Evolutionary conservation across 2,329 filamentous ascomycete genomes (phyloP), one percentile per base, ranked within the genome.

Genomic region (Trematosphaeria pertusa): DNA sequence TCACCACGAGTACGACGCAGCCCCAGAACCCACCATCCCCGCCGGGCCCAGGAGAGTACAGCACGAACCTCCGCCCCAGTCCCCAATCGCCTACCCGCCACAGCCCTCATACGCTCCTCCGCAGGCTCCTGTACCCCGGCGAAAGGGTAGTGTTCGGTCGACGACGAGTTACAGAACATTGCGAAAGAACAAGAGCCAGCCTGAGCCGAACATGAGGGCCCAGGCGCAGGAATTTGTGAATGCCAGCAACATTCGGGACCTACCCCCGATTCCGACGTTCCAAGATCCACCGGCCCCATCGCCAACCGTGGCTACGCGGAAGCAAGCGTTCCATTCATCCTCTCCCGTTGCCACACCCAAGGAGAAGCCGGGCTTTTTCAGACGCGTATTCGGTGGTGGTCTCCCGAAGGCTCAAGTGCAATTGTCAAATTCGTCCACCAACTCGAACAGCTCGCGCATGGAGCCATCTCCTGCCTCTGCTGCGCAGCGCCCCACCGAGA

Each of bases 291-390:
- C 78, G 37, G 78, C 79, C 12, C 78, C 81, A 37, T 79, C 80
- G 54, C 79, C 81, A 32, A 75, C 76, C 14, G 78, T 82, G 43
- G 77, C 75, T 34, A 76, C 77, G 50, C 75, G 79, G 31, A 83
- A 82, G 59, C 73, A 12, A 21, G 34, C 36, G 32, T 11, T 70
- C 18, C 69, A 74, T 18, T 64, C 70, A 32, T 70, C 67, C 50
- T 70, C 68, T 50, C 58, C 60, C 22, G 71, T 72, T 52, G 75
- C 56, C 17, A 47, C 71, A 57, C 76, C 60, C 46, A 68, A 78
- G 41, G 89, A 88, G 90, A 63, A 86, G 46, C 89, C 84, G 7
- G 92, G 94, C 15, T 97, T 99, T 77, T 97, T 97, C 77, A 86
- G 91, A 61, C 85, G 93, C 54, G 89, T 97, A 30, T 97, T 97